Evolutionary conservation across 2,329 filamentous ascomycete species (phyloP).

Genomic region (Colletotrichum acutatum): DNA sequence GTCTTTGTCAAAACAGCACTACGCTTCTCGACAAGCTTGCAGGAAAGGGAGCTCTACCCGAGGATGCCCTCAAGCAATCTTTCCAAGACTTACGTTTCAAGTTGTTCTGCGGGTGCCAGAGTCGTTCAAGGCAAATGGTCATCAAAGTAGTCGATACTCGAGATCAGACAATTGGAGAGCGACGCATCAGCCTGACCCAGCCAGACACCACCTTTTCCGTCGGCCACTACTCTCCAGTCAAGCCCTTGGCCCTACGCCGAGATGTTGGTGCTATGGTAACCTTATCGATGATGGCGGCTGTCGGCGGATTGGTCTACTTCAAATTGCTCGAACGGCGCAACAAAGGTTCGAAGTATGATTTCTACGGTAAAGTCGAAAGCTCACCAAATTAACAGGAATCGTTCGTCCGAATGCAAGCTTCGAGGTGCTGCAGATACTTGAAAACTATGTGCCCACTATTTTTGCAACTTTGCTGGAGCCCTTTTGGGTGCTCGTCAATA

Average conservation of each 20-base stretch:
- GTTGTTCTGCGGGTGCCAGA: conserved; percentile 11
- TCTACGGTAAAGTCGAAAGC: not conserved
- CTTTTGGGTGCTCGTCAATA: conserved; percentile 65
- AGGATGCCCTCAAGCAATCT: not conserved
- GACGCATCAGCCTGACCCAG: not conserved
- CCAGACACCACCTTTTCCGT: not conserved
- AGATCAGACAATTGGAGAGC: not conserved
- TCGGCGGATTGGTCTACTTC: conserved; percentile 24
- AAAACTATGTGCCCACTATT: conserved; percentile 63
- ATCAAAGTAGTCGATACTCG: conserved; percentile 19
- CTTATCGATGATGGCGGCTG: conserved; percentile 15
- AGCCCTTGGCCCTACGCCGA: conserved; percentile 9
- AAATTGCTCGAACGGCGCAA: conserved; percentile 30
- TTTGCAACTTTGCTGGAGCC: conserved; percentile 68
- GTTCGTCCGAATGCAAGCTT: conserved; percentile 44
- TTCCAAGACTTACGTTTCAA: conserved; percentile 20
- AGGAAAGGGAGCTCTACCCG: conserved; percentile 15
- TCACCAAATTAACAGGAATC: conserved; percentile 40
- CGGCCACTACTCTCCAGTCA: conserved; percentile 29
- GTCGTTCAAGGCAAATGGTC: not conserved
- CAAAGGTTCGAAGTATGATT: conserved; percentile 25
- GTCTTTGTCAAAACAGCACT: conserved; percentile 30
- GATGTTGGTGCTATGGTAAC: conserved; percentile 6
- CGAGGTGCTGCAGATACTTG: conserved; percentile 49
- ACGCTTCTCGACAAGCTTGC: conserved; percentile 24